These are phyloP conservation scores for Podaxis sp. DNA, from an alignment of 768 basidiomycete species.

Conservation along the genomic window DNA sequence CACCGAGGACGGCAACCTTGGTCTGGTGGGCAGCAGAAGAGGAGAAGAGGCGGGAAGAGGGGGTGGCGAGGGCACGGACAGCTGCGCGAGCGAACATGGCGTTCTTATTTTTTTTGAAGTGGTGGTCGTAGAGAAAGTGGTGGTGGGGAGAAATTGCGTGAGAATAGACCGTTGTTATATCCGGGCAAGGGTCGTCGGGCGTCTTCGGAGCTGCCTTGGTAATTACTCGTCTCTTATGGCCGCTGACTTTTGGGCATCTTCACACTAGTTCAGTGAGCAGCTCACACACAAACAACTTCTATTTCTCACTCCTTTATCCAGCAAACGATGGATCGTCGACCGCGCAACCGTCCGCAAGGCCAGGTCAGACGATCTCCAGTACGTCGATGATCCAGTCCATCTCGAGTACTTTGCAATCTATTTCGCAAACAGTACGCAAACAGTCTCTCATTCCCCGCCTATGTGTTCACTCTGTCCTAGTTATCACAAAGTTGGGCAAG, in stretches of 20 bases:
- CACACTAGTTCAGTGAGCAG: slow-evolving; percentile 13
- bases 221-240: slow-evolving; percentile 12
- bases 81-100: slow-evolving; percentile 63
- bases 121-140: slow-evolving; percentile 21
- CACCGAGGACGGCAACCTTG: slow-evolving; percentile 96
- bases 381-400: slow-evolving; percentile 74
- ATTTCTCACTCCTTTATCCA: slow-evolving; percentile 30
- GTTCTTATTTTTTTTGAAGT: background rate
- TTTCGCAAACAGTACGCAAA: slow-evolving; percentile 58
- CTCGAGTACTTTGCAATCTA: slow-evolving; percentile 84
- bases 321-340: slow-evolving; percentile 92
- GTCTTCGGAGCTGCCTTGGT: slow-evolving; percentile 1
- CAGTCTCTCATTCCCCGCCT: too few species aligned
- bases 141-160: slow-evolving; percentile 10
- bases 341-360: slow-evolving; percentile 71
- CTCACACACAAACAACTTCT: background rate
- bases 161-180: background rate
- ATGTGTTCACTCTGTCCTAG: slow-evolving; percentile 7
- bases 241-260: slow-evolving; percentile 19
- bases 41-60: slow-evolving; percentile 69
- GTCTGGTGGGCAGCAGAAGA: slow-evolving; percentile 68
- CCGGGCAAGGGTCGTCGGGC: slow-evolving; percentile 1
- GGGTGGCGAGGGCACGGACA: slow-evolving; percentile 50
- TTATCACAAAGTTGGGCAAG: slow-evolving; percentile 85
- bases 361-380: slow-evolving; percentile 73